Conservation (phyloP, 148 eudicot genomes). For the Fagopyrum tataricum region DNA sequence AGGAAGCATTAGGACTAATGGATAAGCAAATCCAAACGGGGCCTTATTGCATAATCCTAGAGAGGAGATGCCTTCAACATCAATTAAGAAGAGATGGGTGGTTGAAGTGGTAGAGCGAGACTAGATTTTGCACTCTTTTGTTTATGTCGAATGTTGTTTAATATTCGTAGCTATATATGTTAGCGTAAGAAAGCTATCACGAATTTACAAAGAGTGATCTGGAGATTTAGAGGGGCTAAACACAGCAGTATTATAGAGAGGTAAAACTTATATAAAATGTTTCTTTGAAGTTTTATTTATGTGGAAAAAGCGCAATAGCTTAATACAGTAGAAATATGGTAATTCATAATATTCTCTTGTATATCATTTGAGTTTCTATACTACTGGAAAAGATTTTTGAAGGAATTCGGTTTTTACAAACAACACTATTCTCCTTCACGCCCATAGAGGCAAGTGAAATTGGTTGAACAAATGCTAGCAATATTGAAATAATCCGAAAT, state of each 20-base stretch:
- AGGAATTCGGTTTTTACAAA: too few relatives aligned
- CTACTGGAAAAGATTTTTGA: too few relatives aligned
- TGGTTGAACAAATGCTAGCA: too few relatives aligned
- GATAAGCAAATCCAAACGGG: slow-evolving; percentile 11
- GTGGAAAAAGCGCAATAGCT: slow-evolving; percentile 2
- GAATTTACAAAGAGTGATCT: background rate
- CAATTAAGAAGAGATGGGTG: slow-evolving; percentile 61
- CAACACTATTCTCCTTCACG: too few relatives aligned
- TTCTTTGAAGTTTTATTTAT: background rate
- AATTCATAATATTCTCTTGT: background rate
- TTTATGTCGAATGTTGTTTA: background rate
- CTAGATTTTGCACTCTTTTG: slow-evolving; percentile 6
- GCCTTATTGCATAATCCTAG: slow-evolving; percentile 13
- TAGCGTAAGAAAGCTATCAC: background rate
- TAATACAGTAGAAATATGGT: background rate
- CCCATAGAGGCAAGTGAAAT: too few relatives aligned
- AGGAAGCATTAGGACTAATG: background rate
- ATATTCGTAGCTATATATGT: background rate
- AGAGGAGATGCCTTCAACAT: slow-evolving; percentile 16
- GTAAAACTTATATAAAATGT: slow-evolving; percentile 7
- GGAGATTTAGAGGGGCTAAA: background rate
- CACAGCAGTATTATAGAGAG: slow-evolving; percentile 7
- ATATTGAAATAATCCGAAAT: too few relatives aligned
- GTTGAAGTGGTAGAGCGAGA: slow-evolving; percentile 55
- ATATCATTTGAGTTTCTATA: too few relatives aligned